Evolutionary conservation across 768 basidiomycete species (phyloP).

Genomic region (Leccinum longicurvipes): DNA sequence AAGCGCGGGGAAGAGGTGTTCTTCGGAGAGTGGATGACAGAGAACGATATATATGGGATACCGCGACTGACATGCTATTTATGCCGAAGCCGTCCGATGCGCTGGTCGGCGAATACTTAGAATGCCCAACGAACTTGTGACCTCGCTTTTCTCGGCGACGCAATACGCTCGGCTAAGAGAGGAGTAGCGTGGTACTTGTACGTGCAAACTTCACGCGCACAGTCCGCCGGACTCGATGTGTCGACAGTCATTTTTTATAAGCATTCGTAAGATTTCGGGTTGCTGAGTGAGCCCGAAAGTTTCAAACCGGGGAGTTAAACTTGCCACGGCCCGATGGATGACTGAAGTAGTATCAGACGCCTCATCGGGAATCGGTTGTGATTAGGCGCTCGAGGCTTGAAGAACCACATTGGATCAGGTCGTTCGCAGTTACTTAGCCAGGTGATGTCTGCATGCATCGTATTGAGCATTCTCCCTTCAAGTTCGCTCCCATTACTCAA

Average conservation of each 20-base stretch:
- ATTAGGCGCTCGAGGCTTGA: not conserved
- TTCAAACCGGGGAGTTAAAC: no score
- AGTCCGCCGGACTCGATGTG: no score
- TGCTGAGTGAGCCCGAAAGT: not conserved
- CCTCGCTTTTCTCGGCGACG: not conserved
- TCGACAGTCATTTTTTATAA: not conserved
- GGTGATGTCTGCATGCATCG: no score
- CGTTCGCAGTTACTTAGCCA: not conserved
- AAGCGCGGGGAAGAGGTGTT: not conserved
- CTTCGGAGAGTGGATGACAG: slow-evolving; percentile 9
- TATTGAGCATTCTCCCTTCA: no score
- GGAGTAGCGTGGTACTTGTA: not conserved
- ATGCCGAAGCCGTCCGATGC: not conserved
- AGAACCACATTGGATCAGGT: not conserved
- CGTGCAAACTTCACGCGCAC: no score
- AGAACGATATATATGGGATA: slow-evolving; percentile 24
- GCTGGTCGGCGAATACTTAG: not conserved
- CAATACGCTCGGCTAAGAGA: not conserved
- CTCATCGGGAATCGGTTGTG: no score
- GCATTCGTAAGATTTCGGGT: not conserved
- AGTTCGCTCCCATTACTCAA: no score
- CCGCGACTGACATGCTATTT: slow-evolving; percentile 1
- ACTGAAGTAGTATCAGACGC: no score
- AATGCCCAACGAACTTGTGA: not conserved
- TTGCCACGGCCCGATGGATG: no score